Evolutionary conservation across 805 yeast genomes (phyloP), one percentile per base, ranked within the genome.

Genomic region (Suhomyces emberorum): DNA sequence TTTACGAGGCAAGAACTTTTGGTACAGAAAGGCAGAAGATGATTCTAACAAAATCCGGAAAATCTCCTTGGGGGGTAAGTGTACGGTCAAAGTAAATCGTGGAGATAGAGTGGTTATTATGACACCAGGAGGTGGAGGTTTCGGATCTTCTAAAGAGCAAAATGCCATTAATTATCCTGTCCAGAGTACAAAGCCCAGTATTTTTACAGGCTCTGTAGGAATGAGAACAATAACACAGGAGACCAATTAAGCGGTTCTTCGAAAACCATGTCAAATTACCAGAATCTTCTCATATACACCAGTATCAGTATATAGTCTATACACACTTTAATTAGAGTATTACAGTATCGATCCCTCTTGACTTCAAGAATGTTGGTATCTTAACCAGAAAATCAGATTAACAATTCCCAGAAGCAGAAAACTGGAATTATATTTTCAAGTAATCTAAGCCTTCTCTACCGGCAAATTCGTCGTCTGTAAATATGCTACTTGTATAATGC

Each of bases 1-100:
- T 3, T 57, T 58, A 16, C 64, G 87, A 42, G 98, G 98, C 4
- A 48, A 46, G 35, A 61, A 67, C 46, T 48, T 48, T 20, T 69
- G 72, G 72, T 44, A 46, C 30, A 46, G 56, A 31, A 46, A 48
- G 29, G 39, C 54, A 15, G 39, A 38, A 21, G 32, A 33, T 3
- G 41, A 44, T 15, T 40, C 44, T 1, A 37, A 44, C n/a, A 48
- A 47, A 9, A 22, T 30, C 26, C 52, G 50, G 29, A 46, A 51
- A 27, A 47, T 58, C 11, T 52, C 54, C 3, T 43, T 64, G 22
- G 68, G 64, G 7, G 70, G 70, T 7, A 52, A 57, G 44, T 53
- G 62, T 37, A 53, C 61, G 6, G 58, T 63, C 2, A 58, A 44
- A 36, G 53, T 63, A 45, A 55, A 35, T 34, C 54, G 47, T 39